These are phyloP conservation scores for Harringtonia aguacate DNA, from an alignment of 2,329 filamentous ascomycete genomes.

Conservation along the genomic window DNA sequence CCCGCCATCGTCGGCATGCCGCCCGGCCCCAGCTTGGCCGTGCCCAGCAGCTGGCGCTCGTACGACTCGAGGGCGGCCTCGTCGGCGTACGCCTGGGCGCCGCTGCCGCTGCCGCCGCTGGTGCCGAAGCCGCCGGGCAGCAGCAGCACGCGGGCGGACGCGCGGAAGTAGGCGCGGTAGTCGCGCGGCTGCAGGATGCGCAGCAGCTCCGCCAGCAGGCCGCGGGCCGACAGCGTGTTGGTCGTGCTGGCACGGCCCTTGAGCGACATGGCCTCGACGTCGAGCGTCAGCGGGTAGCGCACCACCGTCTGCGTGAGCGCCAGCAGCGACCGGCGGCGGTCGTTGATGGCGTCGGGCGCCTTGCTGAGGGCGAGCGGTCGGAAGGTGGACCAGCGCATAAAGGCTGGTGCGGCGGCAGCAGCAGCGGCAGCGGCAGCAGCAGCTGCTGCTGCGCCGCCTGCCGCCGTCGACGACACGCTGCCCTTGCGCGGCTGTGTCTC, in stretches of 20 bases:
- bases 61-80: constrained; percentile 10
- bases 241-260: not conserved
- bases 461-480: not conserved
- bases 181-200: constrained; percentile 13
- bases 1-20: not conserved
- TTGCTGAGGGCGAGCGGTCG: constrained; percentile 10
- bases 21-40: constrained; percentile 8
- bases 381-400: constrained; percentile 10
- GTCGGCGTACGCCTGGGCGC: constrained; percentile 3
- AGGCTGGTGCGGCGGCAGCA: not conserved
- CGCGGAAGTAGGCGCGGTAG: constrained; percentile 13
- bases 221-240: constrained; percentile 6
- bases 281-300: constrained; percentile 3
- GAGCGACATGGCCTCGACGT: constrained; percentile 1
- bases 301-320: constrained; percentile 10
- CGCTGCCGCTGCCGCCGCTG: not conserved
- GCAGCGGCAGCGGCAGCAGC: not conserved
- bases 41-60: constrained; percentile 12
- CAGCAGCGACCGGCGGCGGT: constrained; percentile 11
- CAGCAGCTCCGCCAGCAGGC: constrained; percentile 9
- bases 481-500: not conserved
- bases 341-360: constrained; percentile 7
- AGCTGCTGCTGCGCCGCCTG: not conserved
- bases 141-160: constrained; percentile 11
- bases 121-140: constrained; percentile 3